Evolutionary conservation across 768 basidiomycete species (phyloP).

Genomic region (Suillus paluster): DNA sequence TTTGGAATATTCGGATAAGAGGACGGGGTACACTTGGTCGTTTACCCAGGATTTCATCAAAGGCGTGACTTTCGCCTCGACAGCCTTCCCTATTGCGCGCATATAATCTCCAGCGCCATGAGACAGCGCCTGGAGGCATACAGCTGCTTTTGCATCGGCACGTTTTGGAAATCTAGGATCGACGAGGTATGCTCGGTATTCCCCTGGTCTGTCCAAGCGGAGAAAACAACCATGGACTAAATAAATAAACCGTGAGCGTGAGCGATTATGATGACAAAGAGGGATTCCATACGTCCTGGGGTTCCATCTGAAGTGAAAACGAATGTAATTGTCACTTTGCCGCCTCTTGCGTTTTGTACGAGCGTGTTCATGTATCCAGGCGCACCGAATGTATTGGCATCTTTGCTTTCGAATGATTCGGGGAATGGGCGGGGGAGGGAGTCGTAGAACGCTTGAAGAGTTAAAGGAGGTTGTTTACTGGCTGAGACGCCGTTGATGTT

Average conservation of each 20-base stretch:
- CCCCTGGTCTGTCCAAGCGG: conserved; percentile 55
- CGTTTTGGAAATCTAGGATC: conserved; percentile 66
- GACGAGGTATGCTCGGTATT: conserved; percentile 61
- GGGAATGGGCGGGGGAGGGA: conserved; percentile 67
- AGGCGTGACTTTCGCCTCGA: conserved; percentile 52
- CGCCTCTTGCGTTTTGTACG: conserved; percentile 57
- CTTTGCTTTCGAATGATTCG: conserved; percentile 50
- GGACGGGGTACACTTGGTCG: conserved; percentile 48
- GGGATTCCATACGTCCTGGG: conserved; percentile 45
- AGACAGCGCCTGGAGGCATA: conserved; percentile 66
- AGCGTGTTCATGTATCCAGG: conserved; percentile 56
- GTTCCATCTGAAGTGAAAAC: conserved; percentile 48
- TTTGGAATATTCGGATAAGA: conserved; percentile 51
- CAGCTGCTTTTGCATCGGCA: conserved; percentile 71
- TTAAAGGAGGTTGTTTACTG: conserved; percentile 30
- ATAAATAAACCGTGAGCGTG: conserved; percentile 10
- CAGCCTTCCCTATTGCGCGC: conserved; percentile 44
- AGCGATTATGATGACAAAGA: conserved; percentile 4
- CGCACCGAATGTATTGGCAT: conserved; percentile 56
- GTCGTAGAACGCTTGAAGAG: conserved; percentile 65
- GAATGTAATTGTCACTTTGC: conserved; percentile 46
- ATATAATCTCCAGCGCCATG: conserved; percentile 63
- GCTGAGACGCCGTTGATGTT: conserved; percentile 11
- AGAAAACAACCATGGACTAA: conserved; percentile 68
- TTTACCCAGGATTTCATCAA: conserved; percentile 49